These are phyloP conservation scores for Lactarius pseudohatsudake DNA, from an alignment of 768 basidiomycete species.

Conservation along the genomic window DNA sequence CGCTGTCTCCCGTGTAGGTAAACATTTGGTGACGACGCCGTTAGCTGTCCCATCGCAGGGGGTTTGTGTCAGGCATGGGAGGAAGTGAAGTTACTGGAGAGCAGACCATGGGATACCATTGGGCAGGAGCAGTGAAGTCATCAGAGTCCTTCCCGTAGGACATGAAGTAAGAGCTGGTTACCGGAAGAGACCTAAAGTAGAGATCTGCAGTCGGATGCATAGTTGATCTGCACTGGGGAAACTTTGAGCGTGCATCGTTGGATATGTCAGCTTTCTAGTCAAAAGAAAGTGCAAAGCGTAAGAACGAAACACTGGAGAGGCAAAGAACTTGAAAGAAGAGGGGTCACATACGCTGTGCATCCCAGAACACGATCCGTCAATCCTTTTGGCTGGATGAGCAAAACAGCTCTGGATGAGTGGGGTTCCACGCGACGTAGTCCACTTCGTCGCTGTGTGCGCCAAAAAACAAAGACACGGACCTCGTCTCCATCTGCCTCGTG, in stretches of 20 bases:
- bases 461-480: slow-evolving; percentile 61
- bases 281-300: neutral
- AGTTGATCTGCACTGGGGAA: slow-evolving; percentile 64
- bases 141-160: slow-evolving; percentile 54
- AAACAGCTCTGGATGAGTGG: slow-evolving; percentile 79
- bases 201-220: slow-evolving; percentile 69
- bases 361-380: slow-evolving; percentile 77
- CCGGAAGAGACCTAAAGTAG: slow-evolving; percentile 62
- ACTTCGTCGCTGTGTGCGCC: slow-evolving; percentile 77
- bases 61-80: neutral
- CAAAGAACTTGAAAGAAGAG: no score
- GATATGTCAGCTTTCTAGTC: slow-evolving; percentile 63
- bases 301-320: neutral
- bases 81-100: slow-evolving; percentile 2
- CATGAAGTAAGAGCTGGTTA: slow-evolving; percentile 61
- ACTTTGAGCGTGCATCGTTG: slow-evolving; percentile 61
- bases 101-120: slow-evolving; percentile 45
- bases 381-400: slow-evolving; percentile 79
- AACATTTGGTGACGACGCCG: slow-evolving; percentile 70
- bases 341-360: slow-evolving; percentile 65
- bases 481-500: slow-evolving; percentile 60
- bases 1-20: slow-evolving; percentile 71
- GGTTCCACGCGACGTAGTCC: slow-evolving; percentile 85
- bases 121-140: slow-evolving; percentile 46
- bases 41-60: slow-evolving; percentile 41